Percentiles rank a stretch among this genome's conserved stretches.
Evolutionary conservation across 1,139 yeast genomes (phyloP).

Genomic region (Saccharomyces hybrid): DNA sequence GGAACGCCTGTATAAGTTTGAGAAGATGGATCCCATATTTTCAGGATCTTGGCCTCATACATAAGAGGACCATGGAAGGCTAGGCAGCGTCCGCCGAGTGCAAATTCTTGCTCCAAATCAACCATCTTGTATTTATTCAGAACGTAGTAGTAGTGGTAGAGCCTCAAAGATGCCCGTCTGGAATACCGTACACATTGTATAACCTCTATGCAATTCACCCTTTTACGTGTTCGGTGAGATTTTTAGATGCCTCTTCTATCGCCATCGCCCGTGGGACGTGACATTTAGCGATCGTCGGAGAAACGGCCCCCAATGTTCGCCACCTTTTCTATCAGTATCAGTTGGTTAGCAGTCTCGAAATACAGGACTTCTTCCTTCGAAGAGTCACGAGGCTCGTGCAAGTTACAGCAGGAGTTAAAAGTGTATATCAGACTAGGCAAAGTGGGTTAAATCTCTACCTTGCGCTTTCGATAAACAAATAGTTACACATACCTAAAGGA

Average conservation of each 20-base stretch:
- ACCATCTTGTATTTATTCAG: neutral
- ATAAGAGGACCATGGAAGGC: constrained; percentile 90
- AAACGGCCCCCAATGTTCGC: neutral
- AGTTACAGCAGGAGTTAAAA: neutral
- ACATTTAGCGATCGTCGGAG: neutral
- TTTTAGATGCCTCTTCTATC: neutral
- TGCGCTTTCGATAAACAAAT: neutral
- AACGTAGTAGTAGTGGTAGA: neutral
- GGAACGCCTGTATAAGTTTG: constrained; percentile 27
- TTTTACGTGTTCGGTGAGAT: neutral
- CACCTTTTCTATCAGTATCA: neutral
- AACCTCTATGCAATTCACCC: neutral
- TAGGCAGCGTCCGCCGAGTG: constrained; percentile 46
- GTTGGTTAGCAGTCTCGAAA: neutral
- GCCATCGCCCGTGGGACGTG: neutral
- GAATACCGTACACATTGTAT: neutral
- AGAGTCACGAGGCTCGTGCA: neutral
- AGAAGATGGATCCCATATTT: constrained; percentile 50
- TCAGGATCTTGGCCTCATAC: constrained; percentile 78
- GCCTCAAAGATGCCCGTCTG: neutral
- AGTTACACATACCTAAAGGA: neutral
- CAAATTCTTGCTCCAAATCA: constrained; percentile 7
- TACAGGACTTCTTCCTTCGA: neutral
- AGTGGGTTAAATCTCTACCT: neutral
- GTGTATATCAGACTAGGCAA: neutral